phyloP scores from a whole-genome alignment of 1,139 yeast species.

The Scheffersomyces insectosa region DNA sequence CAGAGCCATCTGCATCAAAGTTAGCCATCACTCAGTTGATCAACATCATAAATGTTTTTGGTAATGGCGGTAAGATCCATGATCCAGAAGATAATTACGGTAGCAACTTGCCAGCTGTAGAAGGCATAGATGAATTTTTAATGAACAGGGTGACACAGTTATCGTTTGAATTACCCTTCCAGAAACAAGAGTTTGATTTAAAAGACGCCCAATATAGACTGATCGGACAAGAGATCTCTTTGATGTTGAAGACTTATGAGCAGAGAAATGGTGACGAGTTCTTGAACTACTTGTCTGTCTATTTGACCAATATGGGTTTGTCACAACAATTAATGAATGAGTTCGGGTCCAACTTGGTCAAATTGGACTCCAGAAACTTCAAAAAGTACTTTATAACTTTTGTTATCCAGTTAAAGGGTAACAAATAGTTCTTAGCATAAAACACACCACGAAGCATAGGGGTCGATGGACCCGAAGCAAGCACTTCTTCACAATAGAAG shows the following conservation, averaged over 20 bases:
- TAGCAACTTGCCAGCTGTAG: slow-evolving; percentile 54
- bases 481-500: too few species aligned
- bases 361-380: slow-evolving; percentile 57
- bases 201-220: slow-evolving; percentile 79
- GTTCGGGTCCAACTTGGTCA: slow-evolving; percentile 56
- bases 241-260: slow-evolving; percentile 66
- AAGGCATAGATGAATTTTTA: slow-evolving; percentile 70
- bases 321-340: slow-evolving; percentile 56
- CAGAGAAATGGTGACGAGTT: slow-evolving; percentile 39
- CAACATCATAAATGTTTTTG: slow-evolving; percentile 67
- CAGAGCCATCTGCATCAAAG: slow-evolving; percentile 59
- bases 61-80: slow-evolving; percentile 57
- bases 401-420: slow-evolving; percentile 45
- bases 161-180: slow-evolving; percentile 78
- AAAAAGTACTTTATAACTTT: slow-evolving; percentile 65
- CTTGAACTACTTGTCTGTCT: slow-evolving; percentile 51
- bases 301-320: slow-evolving; percentile 62
- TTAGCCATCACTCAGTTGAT: slow-evolving; percentile 69
- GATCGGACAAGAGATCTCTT: slow-evolving; percentile 73
- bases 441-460: too few species aligned
- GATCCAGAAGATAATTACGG: slow-evolving; percentile 58
- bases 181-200: slow-evolving; percentile 61
- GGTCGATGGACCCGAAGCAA: too few species aligned
- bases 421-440: slow-evolving; percentile 1
- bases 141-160: slow-evolving; percentile 69